A percentile compares a stretch with the other conserved stretches of the same genome.
Evolutionary conservation across 768 basidiomycete genomes (phyloP).

Genomic region (Pisolithus marmoratus): DNA sequence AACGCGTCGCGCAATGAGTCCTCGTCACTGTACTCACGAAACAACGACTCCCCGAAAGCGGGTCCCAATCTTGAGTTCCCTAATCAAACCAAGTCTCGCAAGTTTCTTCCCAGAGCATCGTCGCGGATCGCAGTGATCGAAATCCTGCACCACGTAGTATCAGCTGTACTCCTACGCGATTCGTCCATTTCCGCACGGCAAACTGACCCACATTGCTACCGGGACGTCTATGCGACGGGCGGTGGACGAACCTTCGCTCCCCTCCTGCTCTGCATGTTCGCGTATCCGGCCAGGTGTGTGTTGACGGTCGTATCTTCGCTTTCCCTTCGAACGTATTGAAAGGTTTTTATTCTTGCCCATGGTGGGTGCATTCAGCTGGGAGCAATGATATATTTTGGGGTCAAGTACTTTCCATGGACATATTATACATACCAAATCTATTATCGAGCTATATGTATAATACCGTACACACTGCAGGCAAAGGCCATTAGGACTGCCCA

Average conservation of each 20-base stretch:
- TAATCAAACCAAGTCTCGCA: constrained; percentile 76
- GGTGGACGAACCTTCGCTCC: not conserved
- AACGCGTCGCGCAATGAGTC: not conserved
- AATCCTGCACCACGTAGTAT: constrained; percentile 54
- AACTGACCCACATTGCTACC: constrained; percentile 93
- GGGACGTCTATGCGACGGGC: constrained; percentile 50
- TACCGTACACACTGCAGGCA: too few species aligned
- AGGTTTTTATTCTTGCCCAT: not conserved
- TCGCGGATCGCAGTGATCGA: constrained; percentile 94
- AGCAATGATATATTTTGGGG: too few species aligned
- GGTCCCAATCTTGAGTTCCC: constrained; percentile 75
- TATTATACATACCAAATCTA: too few species aligned
- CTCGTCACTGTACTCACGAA: constrained; percentile 56
- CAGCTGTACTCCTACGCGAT: not conserved
- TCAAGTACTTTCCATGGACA: too few species aligned
- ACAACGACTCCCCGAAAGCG: constrained; percentile 90
- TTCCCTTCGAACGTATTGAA: not conserved
- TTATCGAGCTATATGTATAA: too few species aligned
- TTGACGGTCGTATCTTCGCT: not conserved
- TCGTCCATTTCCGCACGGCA: not conserved
- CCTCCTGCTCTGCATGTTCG: not conserved
- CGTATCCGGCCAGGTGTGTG: not conserved
- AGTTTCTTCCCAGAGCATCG: constrained; percentile 88
- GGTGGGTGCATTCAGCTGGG: too few species aligned
- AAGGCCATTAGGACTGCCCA: too few species aligned